Conservation (phyloP, 371 early-diverging fungal species). For the Saksenaea vasiformis region DNA sequence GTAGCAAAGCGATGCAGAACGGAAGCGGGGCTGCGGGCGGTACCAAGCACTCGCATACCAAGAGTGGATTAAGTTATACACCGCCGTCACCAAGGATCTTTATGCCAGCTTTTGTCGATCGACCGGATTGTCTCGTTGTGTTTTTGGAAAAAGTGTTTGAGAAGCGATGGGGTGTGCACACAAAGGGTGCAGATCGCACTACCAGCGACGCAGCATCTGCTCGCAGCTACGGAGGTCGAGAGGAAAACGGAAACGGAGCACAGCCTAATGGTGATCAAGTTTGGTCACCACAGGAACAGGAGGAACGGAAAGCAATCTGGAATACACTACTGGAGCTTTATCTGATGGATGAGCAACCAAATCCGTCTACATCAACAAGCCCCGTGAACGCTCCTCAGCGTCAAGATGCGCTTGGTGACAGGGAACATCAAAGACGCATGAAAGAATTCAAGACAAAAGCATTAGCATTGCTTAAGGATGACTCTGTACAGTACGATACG, state of each 20-base stretch:
- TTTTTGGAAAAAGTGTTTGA: conserved; percentile 76
- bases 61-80: conserved; percentile 30
- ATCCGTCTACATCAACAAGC: conserved; percentile 2
- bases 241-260: conserved; percentile 8
- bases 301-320: conserved; percentile 76
- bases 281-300: conserved; percentile 46
- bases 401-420: not conserved
- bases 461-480: conserved; percentile 41
- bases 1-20: conserved; percentile 13
- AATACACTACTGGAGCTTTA: conserved; percentile 92
- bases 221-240: conserved; percentile 15
- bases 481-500: conserved; percentile 73
- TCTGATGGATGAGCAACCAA: conserved; percentile 55
- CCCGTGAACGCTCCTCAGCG: not conserved
- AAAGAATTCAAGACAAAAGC: conserved; percentile 44
- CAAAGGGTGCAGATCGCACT: conserved; percentile 8
- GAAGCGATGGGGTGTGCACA: conserved; percentile 47
- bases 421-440: conserved; percentile 28
- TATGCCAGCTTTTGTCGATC: conserved; percentile 76
- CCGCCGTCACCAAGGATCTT: conserved; percentile 63
- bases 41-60: conserved; percentile 11
- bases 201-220: conserved; percentile 21
- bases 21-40: conserved; percentile 4
- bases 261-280: conserved; percentile 19
- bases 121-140: conserved; percentile 67